phyloP scores from a whole-genome alignment of 768 basidiomycete genomes.

The Boletus edulis region DNA sequence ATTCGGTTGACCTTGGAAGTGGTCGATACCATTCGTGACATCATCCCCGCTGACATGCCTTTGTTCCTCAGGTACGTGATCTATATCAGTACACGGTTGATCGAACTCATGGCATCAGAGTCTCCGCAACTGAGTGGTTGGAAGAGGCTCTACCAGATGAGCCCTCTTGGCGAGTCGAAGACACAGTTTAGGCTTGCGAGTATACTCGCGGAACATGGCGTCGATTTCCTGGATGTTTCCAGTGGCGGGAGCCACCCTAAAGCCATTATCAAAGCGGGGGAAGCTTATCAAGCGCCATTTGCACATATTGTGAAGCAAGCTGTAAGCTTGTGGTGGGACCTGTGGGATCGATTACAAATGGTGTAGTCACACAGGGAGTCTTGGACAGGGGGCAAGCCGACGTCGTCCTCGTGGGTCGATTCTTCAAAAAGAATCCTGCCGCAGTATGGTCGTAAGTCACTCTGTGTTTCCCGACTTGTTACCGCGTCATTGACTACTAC shows the following conservation, averaged over 20 bases:
- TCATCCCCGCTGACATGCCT: slow-evolving; percentile 61
- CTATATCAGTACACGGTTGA: neutral
- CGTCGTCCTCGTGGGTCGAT: slow-evolving; percentile 47
- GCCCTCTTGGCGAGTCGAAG: slow-evolving; percentile 65
- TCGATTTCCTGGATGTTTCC: slow-evolving; percentile 76
- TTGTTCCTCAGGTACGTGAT: slow-evolving; percentile 63
- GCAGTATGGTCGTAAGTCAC: slow-evolving; percentile 35
- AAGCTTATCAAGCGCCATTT: slow-evolving; percentile 56
- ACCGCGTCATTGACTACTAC: neutral
- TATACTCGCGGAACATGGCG: slow-evolving; percentile 58
- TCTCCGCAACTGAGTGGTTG: slow-evolving; percentile 77
- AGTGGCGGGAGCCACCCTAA: slow-evolving; percentile 54
- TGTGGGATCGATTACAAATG: slow-evolving; percentile 32
- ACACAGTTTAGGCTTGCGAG: slow-evolving; percentile 61
- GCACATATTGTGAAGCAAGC: slow-evolving; percentile 52
- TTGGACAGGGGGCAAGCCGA: slow-evolving; percentile 44
- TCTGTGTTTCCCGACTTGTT: neutral
- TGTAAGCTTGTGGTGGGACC: slow-evolving; percentile 32
- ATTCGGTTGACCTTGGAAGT: slow-evolving; percentile 60
- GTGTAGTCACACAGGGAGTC: slow-evolving; percentile 42
- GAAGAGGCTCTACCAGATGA: slow-evolving; percentile 56
- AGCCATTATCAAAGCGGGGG: slow-evolving; percentile 26
- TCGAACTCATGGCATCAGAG: slow-evolving; percentile 21
- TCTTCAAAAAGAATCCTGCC: slow-evolving; percentile 62
- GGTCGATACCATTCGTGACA: slow-evolving; percentile 58